Evolutionary conservation across 2,329 filamentous ascomycete genomes (phyloP).

Genomic region (Boeremia exigua): DNA sequence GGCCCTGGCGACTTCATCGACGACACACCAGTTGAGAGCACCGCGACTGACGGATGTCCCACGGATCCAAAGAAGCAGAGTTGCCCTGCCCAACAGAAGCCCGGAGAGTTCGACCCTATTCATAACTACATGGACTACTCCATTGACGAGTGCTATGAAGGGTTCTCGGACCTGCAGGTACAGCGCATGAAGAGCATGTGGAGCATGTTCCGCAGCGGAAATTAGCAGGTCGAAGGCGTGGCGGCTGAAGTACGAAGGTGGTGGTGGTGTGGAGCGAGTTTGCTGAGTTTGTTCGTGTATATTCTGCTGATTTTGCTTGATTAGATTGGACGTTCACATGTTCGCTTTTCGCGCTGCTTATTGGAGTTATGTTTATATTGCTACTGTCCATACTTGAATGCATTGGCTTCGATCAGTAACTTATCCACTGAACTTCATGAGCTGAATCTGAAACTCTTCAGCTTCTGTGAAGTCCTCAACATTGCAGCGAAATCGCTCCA

Average conservation of each 20-base stretch:
- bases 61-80: conserved; percentile 55
- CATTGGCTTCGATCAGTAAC: background rate
- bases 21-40: conserved; percentile 52
- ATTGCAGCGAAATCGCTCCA: conserved; percentile 3
- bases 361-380: background rate
- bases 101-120: conserved; percentile 54
- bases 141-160: conserved; percentile 61
- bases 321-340: conserved; percentile 14
- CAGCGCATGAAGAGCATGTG: conserved; percentile 61
- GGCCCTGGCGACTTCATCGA: conserved; percentile 54
- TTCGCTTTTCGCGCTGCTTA: conserved; percentile 10
- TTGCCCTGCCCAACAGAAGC: conserved; percentile 54
- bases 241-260: background rate
- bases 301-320: conserved; percentile 10
- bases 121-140: conserved; percentile 68
- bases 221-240: conserved; percentile 21
- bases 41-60: conserved; percentile 63
- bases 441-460: background rate
- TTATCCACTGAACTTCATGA: background rate
- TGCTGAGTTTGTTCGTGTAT: conserved; percentile 12
- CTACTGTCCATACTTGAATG: background rate
- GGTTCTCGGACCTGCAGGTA: conserved; percentile 59
- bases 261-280: conserved; percentile 8
- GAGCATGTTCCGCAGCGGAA: conserved; percentile 50
- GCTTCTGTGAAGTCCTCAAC: background rate